phyloP scores from a whole-genome alignment of 495 filamentous ascomycete genomes.

The Aspergillus saccharolyticus region DNA sequence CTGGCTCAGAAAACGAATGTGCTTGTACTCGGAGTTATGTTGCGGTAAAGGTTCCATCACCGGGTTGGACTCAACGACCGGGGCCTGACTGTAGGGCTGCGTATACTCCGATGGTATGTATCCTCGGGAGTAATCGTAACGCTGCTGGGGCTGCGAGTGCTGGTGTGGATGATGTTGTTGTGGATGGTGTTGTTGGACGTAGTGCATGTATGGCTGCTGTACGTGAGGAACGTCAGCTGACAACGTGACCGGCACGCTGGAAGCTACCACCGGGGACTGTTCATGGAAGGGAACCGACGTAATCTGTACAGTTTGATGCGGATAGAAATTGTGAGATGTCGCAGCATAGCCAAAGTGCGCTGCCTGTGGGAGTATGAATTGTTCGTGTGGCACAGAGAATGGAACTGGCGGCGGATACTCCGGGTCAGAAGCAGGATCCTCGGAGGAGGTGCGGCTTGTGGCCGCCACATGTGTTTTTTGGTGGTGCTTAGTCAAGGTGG shows the following conservation, averaged over 20 bases:
- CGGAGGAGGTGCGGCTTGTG: constrained; percentile 38
- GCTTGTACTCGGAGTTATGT: constrained; percentile 39
- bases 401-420: constrained; percentile 26
- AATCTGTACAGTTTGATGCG: constrained; percentile 32
- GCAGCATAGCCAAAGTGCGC: constrained; percentile 33
- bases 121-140: constrained; percentile 33
- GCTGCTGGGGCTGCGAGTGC: constrained; percentile 20
- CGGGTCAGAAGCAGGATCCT: constrained; percentile 39
- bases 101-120: constrained; percentile 38
- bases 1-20: constrained; percentile 37
- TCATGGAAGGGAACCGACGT: constrained; percentile 30
- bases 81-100: constrained; percentile 28
- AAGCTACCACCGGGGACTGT: constrained; percentile 27
- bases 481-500: constrained; percentile 81
- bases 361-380: constrained; percentile 37
- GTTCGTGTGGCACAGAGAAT: constrained; percentile 22
- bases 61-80: constrained; percentile 30
- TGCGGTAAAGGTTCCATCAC: constrained; percentile 26
- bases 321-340: constrained; percentile 33
- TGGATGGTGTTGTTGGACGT: constrained; percentile 24
- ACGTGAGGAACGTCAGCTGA: constrained; percentile 32
- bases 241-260: constrained; percentile 29
- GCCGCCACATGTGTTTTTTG: constrained; percentile 62
- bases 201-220: constrained; percentile 36
- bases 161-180: constrained; percentile 1